Conservation (phyloP, 208 protist genomes). For the Leishmania martiniquensis region DNA sequence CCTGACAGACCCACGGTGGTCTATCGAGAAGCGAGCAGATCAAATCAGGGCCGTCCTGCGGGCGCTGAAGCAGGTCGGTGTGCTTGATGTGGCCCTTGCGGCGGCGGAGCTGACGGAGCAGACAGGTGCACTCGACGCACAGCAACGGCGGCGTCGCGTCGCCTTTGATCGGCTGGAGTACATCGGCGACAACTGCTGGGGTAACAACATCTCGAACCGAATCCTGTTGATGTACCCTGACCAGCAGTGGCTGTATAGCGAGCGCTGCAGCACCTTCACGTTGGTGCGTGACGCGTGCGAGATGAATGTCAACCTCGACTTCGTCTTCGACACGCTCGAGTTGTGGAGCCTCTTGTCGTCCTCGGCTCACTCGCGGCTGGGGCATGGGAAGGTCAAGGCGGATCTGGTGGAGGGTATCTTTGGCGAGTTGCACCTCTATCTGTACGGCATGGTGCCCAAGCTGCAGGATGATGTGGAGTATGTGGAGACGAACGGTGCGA, state of each 20-base stretch:
- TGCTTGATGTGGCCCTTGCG: constrained; percentile 66
- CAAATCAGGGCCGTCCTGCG: constrained; percentile 42
- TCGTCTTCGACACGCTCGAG: constrained; percentile 78
- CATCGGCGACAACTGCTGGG: constrained; percentile 86
- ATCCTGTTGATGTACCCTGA: constrained; percentile 81
- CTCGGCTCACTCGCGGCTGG: constrained; percentile 24
- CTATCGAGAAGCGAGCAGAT: constrained; percentile 55
- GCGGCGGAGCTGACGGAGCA: constrained; percentile 11
- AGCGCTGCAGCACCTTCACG: constrained; percentile 62
- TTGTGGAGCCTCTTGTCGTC: constrained; percentile 44
- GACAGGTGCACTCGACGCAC: background rate
- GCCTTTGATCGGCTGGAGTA: constrained; percentile 87
- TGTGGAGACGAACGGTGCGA: constrained; percentile 68
- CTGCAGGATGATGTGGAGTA: constrained; percentile 65
- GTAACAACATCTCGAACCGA: constrained; percentile 58
- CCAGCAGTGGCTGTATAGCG: constrained; percentile 77
- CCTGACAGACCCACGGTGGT: constrained; percentile 45
- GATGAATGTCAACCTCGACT: constrained; percentile 86
- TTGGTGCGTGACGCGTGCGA: constrained; percentile 70
- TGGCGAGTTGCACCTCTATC: constrained; percentile 67
- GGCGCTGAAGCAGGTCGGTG: constrained; percentile 40
- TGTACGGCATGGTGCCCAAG: constrained; percentile 63
- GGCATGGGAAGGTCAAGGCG: constrained; percentile 76
- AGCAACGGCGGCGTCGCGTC: constrained; percentile 60
- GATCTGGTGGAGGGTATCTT: constrained; percentile 81